A percentile compares a stretch with the other conserved stretches of the same genome.
Evolutionary conservation across 805 yeast genomes (phyloP).

Genomic region (Lachancea cidri): DNA sequence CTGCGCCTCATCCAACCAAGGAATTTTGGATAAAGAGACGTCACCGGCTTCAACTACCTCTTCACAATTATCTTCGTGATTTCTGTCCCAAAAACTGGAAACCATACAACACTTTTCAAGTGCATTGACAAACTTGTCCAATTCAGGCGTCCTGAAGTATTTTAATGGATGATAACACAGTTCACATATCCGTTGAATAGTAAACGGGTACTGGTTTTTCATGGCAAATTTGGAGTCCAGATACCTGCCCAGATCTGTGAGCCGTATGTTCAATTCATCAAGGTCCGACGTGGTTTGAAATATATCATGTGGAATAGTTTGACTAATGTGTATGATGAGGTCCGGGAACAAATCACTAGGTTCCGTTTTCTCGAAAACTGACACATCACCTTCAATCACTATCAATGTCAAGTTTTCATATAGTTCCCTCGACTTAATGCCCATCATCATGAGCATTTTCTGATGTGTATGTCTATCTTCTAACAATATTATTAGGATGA

Average conservation of each 20-base stretch:
- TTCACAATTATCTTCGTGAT: constrained; percentile 1
- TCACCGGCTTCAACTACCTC: constrained; percentile 17
- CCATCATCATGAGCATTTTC: constrained; percentile 19
- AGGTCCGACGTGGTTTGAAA: constrained; percentile 10
- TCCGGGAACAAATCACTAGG: constrained; percentile 18
- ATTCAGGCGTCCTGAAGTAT: constrained; percentile 31
- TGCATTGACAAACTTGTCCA: constrained; percentile 43
- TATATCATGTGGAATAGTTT: constrained; percentile 23
- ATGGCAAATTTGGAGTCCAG: constrained; percentile 16
- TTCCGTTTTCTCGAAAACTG: constrained; percentile 9
- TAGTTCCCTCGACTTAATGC: constrained; percentile 18
- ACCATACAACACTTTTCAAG: constrained; percentile 32
- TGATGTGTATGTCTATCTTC: background rate
- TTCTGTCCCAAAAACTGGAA: constrained; percentile 12
- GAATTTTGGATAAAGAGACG: constrained; percentile 26
- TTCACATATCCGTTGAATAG: constrained; percentile 44
- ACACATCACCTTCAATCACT: constrained; percentile 14
- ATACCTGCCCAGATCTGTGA: constrained; percentile 12
- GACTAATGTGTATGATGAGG: constrained; percentile 20
- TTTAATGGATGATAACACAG: constrained; percentile 41
- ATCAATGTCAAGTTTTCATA: constrained; percentile 14
- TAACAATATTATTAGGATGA: background rate
- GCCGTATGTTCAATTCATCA: constrained; percentile 6
- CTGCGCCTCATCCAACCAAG: constrained; percentile 23
- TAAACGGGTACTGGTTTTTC: constrained; percentile 39